Base-by-base conservation (phyloP, 1,284 basidiomycete species). In the Puccinia polysora region DNA sequence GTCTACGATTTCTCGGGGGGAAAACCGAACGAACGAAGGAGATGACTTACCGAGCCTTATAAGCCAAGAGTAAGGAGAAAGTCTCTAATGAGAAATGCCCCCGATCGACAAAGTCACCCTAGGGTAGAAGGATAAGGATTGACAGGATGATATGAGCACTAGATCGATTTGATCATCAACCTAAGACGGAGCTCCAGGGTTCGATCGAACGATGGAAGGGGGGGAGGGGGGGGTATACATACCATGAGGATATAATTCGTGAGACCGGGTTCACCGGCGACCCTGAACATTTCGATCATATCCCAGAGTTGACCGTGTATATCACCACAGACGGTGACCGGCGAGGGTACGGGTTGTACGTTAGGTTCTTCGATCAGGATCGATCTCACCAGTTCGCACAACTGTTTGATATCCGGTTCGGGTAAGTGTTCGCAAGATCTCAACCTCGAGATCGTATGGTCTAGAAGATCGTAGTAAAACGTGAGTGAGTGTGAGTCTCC, bases 201-300 rank as follows among this genome's bases (percentile, higher is more conserved):
- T n/a, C n/a, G n/a, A n/a, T n/a, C n/a, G n/a, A n/a, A 45, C 10
- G n/a, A 10, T 10, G 23, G 40, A 45, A 23, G 4, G 23, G 28
- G 36, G 25, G n/a, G n/a, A n/a, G n/a, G n/a, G n/a, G n/a, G n/a
- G n/a, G n/a, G n/a, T n/a, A n/a, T n/a, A 77, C 81, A 75, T 73
- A 89, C 92, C 94, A 97, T 97, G 80, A 97, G 97, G 74, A 97
- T 91, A 81, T 97, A 97, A 78, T 90, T 91, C 74, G 91, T 97
- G 74, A 87, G 88, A 2, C 91, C 91, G 0, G 90, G 86, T 77
- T 86, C 85, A 5, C 94, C 95, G 7, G 94, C 95, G 74, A 91
- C 89, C 76, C 91, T 82, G 76, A 97, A 83, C 40, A 97, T 83
- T 82, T 97, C 93, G 20, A 94, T 82, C 25, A 97, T 83, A 79